These are phyloP conservation scores for Stemphylium lycopersici DNA, from an alignment of 2,329 filamentous ascomycete genomes.

Conservation along the genomic window DNA sequence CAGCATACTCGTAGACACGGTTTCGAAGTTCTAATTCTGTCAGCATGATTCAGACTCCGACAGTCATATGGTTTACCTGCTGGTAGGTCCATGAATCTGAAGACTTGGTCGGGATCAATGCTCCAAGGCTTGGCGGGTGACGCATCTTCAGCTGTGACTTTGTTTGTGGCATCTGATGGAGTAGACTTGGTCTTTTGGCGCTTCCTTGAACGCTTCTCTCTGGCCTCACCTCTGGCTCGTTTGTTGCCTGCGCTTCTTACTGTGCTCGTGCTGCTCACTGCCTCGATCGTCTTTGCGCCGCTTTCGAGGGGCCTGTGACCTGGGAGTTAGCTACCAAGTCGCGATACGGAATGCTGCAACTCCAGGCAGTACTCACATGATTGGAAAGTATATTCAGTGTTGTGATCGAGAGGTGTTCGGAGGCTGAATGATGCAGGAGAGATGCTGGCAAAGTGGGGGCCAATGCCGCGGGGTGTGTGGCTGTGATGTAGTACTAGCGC, in stretches of 20 bases:
- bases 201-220: constrained; percentile 9
- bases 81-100: constrained; percentile 33
- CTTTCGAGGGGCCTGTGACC: constrained; percentile 8
- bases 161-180: neutral
- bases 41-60: neutral
- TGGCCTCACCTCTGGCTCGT: neutral
- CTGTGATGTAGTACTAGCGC: neutral
- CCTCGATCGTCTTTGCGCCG: neutral
- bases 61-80: constrained; percentile 17
- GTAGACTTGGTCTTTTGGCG: constrained; percentile 1
- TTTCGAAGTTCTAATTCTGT: constrained; percentile 31
- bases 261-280: constrained; percentile 2
- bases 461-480: constrained; percentile 8
- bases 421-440: constrained; percentile 9
- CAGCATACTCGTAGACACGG: constrained; percentile 28
- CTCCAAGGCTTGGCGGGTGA: neutral
- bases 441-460: constrained; percentile 10
- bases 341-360: neutral
- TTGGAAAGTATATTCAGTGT: neutral
- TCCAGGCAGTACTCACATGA: constrained; percentile 7
- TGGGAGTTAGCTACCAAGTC: neutral
- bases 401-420: neutral
- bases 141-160: neutral
- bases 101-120: constrained; percentile 1
- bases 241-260: constrained; percentile 12